Percentiles rank a stretch among this genome's conserved stretches.
Evolutionary conservation across 2,329 filamentous ascomycete genomes (phyloP).

Genomic region (Paraphaeosphaeria sporulosa): DNA sequence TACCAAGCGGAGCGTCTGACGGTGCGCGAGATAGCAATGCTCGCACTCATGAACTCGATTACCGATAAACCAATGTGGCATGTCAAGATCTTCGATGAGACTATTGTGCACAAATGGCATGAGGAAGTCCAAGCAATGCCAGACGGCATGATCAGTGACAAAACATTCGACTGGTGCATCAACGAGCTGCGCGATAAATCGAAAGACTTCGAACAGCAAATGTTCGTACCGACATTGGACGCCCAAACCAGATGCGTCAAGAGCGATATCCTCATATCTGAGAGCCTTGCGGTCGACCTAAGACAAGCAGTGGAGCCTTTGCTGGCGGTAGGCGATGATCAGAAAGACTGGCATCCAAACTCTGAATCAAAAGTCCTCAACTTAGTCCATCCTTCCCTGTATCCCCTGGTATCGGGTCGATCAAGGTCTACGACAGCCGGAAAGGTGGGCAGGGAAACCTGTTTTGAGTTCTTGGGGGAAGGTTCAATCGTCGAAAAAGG

Average conservation of each 20-base stretch:
- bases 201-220: constrained; percentile 45
- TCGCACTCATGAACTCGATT: constrained; percentile 47
- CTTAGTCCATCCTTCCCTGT: constrained; percentile 70
- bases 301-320: constrained; percentile 54
- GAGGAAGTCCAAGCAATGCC: constrained; percentile 17
- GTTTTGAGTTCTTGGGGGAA: constrained; percentile 16
- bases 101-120: constrained; percentile 25
- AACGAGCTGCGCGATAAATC: constrained; percentile 61
- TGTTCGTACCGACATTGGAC: constrained; percentile 16
- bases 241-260: constrained; percentile 50
- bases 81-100: constrained; percentile 46
- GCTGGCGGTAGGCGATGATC: constrained; percentile 57
- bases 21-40: constrained; percentile 47
- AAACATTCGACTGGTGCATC: constrained; percentile 21
- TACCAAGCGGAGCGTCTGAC: constrained; percentile 24
- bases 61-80: constrained; percentile 51
- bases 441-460: constrained; percentile 21
- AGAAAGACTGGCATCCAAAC: constrained; percentile 68
- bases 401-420: constrained; percentile 63
- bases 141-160: neutral
- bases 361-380: constrained; percentile 59
- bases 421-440: constrained; percentile 20
- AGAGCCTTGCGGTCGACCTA: constrained; percentile 51
- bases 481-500: constrained; percentile 12
- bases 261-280: constrained; percentile 56